Base-by-base conservation (phyloP, 2,329 filamentous ascomycete species). In the Cladosporium halotolerans region DNA sequence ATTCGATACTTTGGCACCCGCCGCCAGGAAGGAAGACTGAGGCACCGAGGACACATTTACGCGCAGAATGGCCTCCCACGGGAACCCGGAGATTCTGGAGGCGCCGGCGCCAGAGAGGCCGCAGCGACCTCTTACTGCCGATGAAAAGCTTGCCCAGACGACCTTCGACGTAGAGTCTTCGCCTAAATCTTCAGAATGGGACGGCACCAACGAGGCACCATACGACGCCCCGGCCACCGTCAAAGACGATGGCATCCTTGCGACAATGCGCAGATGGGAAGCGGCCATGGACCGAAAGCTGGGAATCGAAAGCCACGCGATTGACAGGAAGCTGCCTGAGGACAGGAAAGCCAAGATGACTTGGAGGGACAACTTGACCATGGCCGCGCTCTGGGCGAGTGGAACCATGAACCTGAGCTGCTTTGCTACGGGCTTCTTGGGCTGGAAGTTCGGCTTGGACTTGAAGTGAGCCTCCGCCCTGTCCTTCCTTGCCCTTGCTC, bases 251-350 rank as follows among this genome's bases (percentile, higher is more conserved):
- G 66, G 65, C 33, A 59, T 70, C 36, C 59, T 70, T 14, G 52
- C 60, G 38, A 61, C 62, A 5, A 53, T 76, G 52, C 64, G 69
- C 31, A 49, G 57, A 32, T 63, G 68, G 40, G 74, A 76, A 57
- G 65, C 69, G 41, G 67, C 66, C 60, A 66, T 77, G 43, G 75
- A 76, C 59, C 63, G 63, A 42, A 74, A 73, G 58, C 64, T 76
- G 54, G 73, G 73, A 18, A 70, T 77, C 45, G 75, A 77, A 59
- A 73, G 72, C 3, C 72, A 75, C 55, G 75, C 75, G 18, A 72
- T 77, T 31, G 73, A 76, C 53, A 70, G 73, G 8, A 75, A 68
- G 47, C 51, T 75, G 9, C 70, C 69, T 1, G 71, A 75, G 52
- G 72, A 76, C 43, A 67, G 73, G 49, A 72, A 72, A 57, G 65